A percentile compares a stretch with the other conserved stretches of the same genome.
These are phyloP conservation scores for Polychaeton citri DNA, from an alignment of 2,329 filamentous ascomycete genomes.

Conservation along the genomic window DNA sequence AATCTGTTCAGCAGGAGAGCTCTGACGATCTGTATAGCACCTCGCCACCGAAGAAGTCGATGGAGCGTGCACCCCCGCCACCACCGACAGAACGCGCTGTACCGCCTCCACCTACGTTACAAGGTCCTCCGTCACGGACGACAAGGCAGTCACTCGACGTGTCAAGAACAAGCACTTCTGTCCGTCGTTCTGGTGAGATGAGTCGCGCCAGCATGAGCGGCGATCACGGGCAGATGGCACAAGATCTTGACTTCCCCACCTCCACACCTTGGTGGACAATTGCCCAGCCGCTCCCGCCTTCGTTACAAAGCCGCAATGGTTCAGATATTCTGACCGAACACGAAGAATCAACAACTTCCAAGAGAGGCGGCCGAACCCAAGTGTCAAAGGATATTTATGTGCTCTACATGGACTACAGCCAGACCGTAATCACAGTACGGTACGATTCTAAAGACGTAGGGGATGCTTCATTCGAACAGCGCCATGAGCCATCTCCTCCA, in stretches of 20 bases:
- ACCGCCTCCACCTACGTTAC: conserved; percentile 33
- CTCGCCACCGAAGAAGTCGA: conserved; percentile 24
- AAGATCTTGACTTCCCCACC: conserved; percentile 66
- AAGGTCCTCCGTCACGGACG: conserved; percentile 23
- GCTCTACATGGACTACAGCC: conserved; percentile 92
- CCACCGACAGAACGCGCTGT: conserved; percentile 28
- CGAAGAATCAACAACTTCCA: conserved; percentile 60
- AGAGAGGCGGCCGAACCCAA: conserved; percentile 55
- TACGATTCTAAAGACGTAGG: conserved; percentile 64
- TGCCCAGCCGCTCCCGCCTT: conserved; percentile 63
- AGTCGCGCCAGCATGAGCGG: conserved; percentile 52
- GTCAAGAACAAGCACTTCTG: conserved; percentile 35
- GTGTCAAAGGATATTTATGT: conserved; percentile 73
- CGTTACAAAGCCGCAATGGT: conserved; percentile 64
- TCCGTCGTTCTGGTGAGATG: conserved; percentile 60
- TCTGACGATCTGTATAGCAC: conserved; percentile 35
- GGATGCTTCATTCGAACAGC: conserved; percentile 67
- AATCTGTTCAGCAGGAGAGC: conserved; percentile 21
- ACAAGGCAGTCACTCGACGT: conserved; percentile 44
- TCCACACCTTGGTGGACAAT: conserved; percentile 79
- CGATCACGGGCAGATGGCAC: conserved; percentile 74
- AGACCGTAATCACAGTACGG: conserved; percentile 70
- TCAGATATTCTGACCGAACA: conserved; percentile 67
- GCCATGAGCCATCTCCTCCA: conserved; percentile 71
- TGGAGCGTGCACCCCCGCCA: conserved; percentile 17